Evolutionary conservation across 2,329 filamentous ascomycete species (phyloP), one percentile per base, ranked within the genome.

Genomic region (Kalmusia sp.): DNA sequence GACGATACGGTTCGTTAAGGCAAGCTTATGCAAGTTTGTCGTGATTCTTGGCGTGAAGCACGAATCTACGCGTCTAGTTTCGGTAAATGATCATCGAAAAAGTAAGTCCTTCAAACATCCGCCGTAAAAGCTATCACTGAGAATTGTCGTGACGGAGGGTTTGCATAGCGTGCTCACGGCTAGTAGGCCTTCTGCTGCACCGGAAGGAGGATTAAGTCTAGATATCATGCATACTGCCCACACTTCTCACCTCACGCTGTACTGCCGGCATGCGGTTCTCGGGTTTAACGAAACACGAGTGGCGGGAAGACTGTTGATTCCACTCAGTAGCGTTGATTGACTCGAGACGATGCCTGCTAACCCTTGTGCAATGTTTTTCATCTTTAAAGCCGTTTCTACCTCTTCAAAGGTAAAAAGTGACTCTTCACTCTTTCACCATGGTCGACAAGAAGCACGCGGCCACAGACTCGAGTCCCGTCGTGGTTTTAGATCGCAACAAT

Each of bases 41-140:
- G 58, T 35, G 55, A 58, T 61, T 52, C 51, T 61, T 56, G 39
- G 55, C 55, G 35, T 51, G 19, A 47, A 61, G 51, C 55, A 52
- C 55, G 55, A 34, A 58, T 52, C 24, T 8, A 28, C 14, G 28
- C 35, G 28, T 39, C 54, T 50, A n/a, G 35, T 45, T 28, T 19
- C 11, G 45, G 57, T 12, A 19, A 48, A 39, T 30, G 52, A 55
- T 55, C 44, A 12, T n/a, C 54, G 14, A 27, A 12, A 12, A 30
- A 2, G 2, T 19, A 6, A 21, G 17, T 3, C 39, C 7, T 19
- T 19, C 5, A 5, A 14, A 19, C 2, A 0, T 3, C 19, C n/a
- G 39, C 14, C 31, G 31, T 31, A 51, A 5, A 45, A 25, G 3
- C 24, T 22, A n/a, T 40, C 9, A 33, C 17, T 37, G n/a, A 17